Evolutionary conservation across 2,329 filamentous ascomycete species (phyloP), one percentile per base, ranked within the genome.

Genomic region (Curvularia lunata): DNA sequence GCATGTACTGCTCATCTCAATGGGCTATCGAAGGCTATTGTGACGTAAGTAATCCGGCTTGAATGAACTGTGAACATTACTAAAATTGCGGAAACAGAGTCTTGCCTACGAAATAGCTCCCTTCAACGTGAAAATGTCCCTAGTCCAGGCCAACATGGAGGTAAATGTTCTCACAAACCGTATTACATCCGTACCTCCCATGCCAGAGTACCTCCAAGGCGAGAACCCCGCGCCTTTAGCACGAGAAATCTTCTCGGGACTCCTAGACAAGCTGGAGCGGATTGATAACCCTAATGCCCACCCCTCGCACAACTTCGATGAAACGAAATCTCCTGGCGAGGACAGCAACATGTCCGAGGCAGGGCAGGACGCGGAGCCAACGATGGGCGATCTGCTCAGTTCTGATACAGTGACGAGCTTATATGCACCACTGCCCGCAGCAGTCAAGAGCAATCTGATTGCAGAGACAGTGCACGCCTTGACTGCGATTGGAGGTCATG

Each of bases 11-110:
- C 64, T 92, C 94, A 18, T 91, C 92, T 13, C 93, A 92, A 37
- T 97, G 94, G 92, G 95, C 92, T 1, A 85, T 97, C 34, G 95
- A 98, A 78, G 95, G 94, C 18, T 97, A 95, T 76, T 97, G 93
- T 79, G 94, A 98, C 78, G 92, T 84, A 70, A 42, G 42, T 4
- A 23, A 19, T 16, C 12, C 8, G 25, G 6, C 16, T 18, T 2
- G 23, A 18, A 8, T 16, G 7, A 8, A 13, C n/a, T 18, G 4
- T 30, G 23, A 51, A 19, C 5, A 8, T 27, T 48, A 34, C 57
- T 63, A 46, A 70, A 52, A 23, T 21, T 13, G 8, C 23, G 2
- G 2, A 4, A 2, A 38, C 59, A 84, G 82, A 87, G 91, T 58
- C 84, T 99, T 23, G 93, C 94, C 1, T 99, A 97, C 78, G 95